phyloP scores from a whole-genome alignment of 2,329 filamentous ascomycete species.

The Alternaria incomplexa region DNA sequence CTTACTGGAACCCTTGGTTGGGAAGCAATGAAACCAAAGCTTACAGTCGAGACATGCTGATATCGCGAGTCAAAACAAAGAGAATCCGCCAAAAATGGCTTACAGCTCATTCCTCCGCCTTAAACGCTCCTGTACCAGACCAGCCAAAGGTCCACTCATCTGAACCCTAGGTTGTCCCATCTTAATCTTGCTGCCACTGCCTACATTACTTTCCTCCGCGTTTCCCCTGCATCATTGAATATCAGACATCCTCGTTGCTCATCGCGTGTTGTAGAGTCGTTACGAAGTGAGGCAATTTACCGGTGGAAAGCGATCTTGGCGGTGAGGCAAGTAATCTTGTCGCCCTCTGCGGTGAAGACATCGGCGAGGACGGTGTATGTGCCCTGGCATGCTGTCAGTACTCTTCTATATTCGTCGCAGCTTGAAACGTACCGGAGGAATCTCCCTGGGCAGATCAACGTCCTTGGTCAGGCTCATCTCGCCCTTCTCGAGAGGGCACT shows the following conservation, averaged over 20 bases:
- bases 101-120: slow-evolving; percentile 40
- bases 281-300: slow-evolving; percentile 34
- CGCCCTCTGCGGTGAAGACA: slow-evolving; percentile 74
- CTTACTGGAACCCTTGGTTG: not conserved
- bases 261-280: slow-evolving; percentile 11
- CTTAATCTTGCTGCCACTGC: slow-evolving; percentile 21
- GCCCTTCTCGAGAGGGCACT: slow-evolving; percentile 87
- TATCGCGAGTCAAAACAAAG: slow-evolving; percentile 21
- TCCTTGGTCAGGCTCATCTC: slow-evolving; percentile 75
- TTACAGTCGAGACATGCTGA: not conserved
- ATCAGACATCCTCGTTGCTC: slow-evolving; percentile 17
- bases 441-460: slow-evolving; percentile 83
- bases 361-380: slow-evolving; percentile 90
- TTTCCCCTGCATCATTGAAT: slow-evolving; percentile 11
- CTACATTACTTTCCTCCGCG: slow-evolving; percentile 1
- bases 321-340: slow-evolving; percentile 84
- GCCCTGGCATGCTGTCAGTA: slow-evolving; percentile 62
- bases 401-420: not conserved
- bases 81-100: slow-evolving; percentile 3
- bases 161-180: slow-evolving; percentile 41
- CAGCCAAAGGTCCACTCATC: slow-evolving; percentile 44
- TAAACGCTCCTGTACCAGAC: slow-evolving; percentile 39
- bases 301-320: slow-evolving; percentile 70
- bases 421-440: slow-evolving; percentile 77
- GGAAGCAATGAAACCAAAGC: not conserved